phyloP scores from a whole-genome alignment of 352 stramenopile genomes.

The Thalassiosira ordinaria region DNA sequence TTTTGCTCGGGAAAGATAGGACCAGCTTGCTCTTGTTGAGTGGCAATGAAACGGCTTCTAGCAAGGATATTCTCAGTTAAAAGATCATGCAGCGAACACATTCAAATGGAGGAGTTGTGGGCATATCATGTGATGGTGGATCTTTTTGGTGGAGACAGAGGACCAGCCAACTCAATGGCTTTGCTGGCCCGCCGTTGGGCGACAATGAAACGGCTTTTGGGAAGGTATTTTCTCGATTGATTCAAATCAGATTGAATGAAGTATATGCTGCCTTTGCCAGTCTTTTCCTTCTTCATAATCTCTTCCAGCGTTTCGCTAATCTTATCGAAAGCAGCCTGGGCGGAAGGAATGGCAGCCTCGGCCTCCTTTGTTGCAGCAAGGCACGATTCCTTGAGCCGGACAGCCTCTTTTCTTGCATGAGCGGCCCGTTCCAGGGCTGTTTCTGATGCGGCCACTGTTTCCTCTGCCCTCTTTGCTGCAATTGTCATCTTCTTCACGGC shows the following conservation, averaged over 20 bases:
- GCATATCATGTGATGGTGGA: no score
- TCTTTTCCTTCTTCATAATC: constrained; percentile 27
- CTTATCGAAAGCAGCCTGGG: constrained; percentile 25
- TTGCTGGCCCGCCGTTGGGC: constrained; percentile 2
- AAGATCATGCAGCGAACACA: no score
- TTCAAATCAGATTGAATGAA: constrained; percentile 13
- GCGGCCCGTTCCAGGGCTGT: constrained; percentile 8
- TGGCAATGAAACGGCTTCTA: no score
- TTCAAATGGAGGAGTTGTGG: no score
- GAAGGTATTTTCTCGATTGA: constrained; percentile 21
- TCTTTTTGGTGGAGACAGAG: no score
- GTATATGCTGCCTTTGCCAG: constrained; percentile 17
- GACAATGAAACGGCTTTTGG: constrained; percentile 14
- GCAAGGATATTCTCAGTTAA: no score
- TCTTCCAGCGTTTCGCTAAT: constrained; percentile 32
- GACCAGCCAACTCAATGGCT: no score
- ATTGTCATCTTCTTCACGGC: constrained; percentile 47
- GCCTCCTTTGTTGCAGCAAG: constrained; percentile 19
- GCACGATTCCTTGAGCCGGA: constrained; percentile 7
- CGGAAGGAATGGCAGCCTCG: constrained; percentile 22
- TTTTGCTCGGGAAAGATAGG: no score
- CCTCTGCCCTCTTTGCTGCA: constrained; percentile 19
- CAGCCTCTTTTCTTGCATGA: constrained; percentile 19
- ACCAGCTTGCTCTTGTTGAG: no score
- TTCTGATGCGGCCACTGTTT: constrained; percentile 9